Evolutionary conservation across 768 basidiomycete genomes (phyloP).

Genomic region (Auricularia auricula-judae): DNA sequence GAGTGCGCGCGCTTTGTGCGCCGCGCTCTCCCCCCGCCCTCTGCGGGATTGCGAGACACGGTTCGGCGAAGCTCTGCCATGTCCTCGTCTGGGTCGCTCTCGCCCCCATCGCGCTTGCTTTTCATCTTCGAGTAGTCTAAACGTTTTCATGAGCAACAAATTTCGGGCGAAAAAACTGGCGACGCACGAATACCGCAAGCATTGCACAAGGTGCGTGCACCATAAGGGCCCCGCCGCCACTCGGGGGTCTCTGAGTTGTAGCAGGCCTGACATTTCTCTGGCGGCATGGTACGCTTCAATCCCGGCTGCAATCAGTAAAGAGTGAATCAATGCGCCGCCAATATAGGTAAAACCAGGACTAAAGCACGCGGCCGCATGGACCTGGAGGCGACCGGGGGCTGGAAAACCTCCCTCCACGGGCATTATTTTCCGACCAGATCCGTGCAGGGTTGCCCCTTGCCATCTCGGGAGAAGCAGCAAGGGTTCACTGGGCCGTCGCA

Average conservation of each 20-base stretch:
- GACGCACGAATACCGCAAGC: slow-evolving; percentile 75
- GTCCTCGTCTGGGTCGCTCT: background rate
- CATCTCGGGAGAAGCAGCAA: slow-evolving; percentile 1
- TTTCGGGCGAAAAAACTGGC: background rate
- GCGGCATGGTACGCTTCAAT: slow-evolving; percentile 65
- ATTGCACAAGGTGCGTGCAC: slow-evolving; percentile 74
- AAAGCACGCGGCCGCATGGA: background rate
- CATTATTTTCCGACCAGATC: too few species aligned
- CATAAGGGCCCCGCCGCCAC: slow-evolving; percentile 78
- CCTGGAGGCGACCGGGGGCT: background rate
- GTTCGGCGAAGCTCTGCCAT: background rate
- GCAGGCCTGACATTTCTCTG: slow-evolving; percentile 80
- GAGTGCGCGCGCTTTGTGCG: background rate
- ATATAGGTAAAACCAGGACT: slow-evolving; percentile 13
- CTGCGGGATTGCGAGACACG: background rate
- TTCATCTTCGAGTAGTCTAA: background rate
- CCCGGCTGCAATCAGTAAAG: slow-evolving; percentile 10
- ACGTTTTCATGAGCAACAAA: background rate
- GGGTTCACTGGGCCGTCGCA: background rate
- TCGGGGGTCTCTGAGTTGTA: slow-evolving; percentile 84
- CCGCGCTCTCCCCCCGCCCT: background rate
- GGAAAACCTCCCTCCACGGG: too few species aligned
- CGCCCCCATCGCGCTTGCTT: background rate
- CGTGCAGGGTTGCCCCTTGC: background rate
- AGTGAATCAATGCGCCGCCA: slow-evolving; percentile 18